Evolutionary conservation across 257 asterid genomes (phyloP), one percentile per base, ranked within the genome.

Genomic region (Nicotiana noctiflora): DNA sequence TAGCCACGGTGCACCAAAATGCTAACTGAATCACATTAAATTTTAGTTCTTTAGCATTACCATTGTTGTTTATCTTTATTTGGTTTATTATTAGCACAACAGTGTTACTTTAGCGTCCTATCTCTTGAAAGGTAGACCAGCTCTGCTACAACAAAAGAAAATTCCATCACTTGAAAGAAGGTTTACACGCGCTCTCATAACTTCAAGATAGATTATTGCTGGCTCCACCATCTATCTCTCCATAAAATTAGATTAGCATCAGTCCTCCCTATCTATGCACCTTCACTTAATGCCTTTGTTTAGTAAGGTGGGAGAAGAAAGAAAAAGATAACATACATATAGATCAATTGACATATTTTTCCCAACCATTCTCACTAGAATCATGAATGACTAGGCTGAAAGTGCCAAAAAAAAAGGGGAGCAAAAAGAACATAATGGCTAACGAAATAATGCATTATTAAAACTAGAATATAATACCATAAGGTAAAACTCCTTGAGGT

Each of bases 401-500:
- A 27, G 31, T 67, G 55, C 10, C 9, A 5, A 34, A 37, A 37
- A 37, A n/a, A 3, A 29, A 5, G 19, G 6, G 56, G 46, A 37
- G 7, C 12, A 68, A 40, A 37, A 19, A 7, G 32, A 13, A 37
- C 12, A 76, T 15, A 40, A 11, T 55, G 19, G 13, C 10, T 44
- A 46, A 8, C 0, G 0, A 31, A 76, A 53, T 11, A 56, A 31
- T 76, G 61, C 46, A 46, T 40, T 49, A 23, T 80, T 9, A 12
- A 3, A 60, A 25, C 7, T 74, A 23, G 6, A 15, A 57, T 52
- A 76, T 32, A 25, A 27, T 76, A 76, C 80, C 80, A 76, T 76
- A 85, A 64, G 70, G 82, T 23, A 84, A 81, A 19, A 87, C 23
- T 31, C 59, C 83, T 14, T 78, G 79, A 51, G 85, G 88, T 19